Evolutionary conservation across 2,329 filamentous ascomycete species (phyloP).

Genomic region (Pseudodiploospora longispora): DNA sequence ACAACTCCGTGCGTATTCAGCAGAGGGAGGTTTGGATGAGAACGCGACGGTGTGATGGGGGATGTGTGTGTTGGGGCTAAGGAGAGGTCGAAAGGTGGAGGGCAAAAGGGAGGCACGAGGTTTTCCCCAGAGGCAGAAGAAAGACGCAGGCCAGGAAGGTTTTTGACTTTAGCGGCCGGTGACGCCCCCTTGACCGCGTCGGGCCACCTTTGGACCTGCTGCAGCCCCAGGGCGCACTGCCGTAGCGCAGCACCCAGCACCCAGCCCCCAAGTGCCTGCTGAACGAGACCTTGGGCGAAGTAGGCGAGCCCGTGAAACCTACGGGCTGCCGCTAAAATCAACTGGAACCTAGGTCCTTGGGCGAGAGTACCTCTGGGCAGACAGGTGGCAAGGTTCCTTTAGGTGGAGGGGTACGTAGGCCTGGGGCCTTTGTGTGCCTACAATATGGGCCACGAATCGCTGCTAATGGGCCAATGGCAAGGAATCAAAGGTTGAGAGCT

Average conservation of each 20-base stretch:
- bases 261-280: too few relatives aligned
- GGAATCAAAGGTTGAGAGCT: too few relatives aligned
- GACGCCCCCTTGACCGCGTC: constrained; percentile 16
- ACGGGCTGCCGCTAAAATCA: too few relatives aligned
- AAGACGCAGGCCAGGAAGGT: constrained; percentile 28
- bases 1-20: constrained; percentile 19
- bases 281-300: too few relatives aligned
- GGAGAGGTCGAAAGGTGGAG: constrained; percentile 14
- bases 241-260: background rate
- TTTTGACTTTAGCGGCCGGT: constrained; percentile 27
- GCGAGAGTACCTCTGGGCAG: too few relatives aligned
- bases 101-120: constrained; percentile 26
- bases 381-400: too few relatives aligned
- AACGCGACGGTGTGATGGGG: constrained; percentile 2
- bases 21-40: constrained; percentile 15
- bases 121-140: constrained; percentile 30
- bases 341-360: too few relatives aligned
- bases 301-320: too few relatives aligned
- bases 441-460: too few relatives aligned
- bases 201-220: background rate
- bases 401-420: too few relatives aligned
- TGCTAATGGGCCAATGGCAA: too few relatives aligned
- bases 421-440: too few relatives aligned
- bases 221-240: background rate
- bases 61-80: constrained; percentile 12